phyloP scores from a whole-genome alignment of 2,329 filamentous ascomycete genomes.

The Ophiostoma sp. region DNA sequence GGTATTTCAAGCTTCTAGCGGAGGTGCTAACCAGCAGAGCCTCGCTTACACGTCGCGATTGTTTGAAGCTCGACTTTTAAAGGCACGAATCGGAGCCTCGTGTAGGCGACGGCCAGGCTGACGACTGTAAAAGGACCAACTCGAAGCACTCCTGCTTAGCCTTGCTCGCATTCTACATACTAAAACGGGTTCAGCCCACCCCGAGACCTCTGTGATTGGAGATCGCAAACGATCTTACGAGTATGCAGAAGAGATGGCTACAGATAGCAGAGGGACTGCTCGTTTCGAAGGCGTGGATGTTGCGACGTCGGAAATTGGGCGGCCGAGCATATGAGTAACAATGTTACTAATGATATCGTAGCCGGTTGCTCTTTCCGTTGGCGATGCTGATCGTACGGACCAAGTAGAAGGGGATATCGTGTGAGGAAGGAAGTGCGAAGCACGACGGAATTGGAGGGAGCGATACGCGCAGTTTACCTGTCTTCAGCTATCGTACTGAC shows the following conservation, averaged over 20 bases:
- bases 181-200: background rate
- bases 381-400: background rate
- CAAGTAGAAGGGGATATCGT: no score
- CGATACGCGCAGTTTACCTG: no score
- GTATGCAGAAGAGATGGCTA: background rate
- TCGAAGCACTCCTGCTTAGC: background rate
- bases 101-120: background rate
- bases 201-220: no score
- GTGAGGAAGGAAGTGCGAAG: no score
- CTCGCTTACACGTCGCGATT: background rate
- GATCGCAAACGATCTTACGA: background rate
- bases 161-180: background rate
- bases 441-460: no score
- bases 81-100: constrained; percentile 3
- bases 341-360: background rate
- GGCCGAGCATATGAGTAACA: background rate
- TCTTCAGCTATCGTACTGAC: no score
- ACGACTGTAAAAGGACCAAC: background rate
- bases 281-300: background rate
- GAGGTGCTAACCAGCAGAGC: background rate
- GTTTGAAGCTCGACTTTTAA: background rate
- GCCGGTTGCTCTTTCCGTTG: background rate
- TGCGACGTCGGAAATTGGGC: background rate
- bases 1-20: background rate
- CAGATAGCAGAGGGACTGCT: background rate